phyloP scores from a whole-genome alignment of 306 rosid species.

The Vigna angularis region DNA sequence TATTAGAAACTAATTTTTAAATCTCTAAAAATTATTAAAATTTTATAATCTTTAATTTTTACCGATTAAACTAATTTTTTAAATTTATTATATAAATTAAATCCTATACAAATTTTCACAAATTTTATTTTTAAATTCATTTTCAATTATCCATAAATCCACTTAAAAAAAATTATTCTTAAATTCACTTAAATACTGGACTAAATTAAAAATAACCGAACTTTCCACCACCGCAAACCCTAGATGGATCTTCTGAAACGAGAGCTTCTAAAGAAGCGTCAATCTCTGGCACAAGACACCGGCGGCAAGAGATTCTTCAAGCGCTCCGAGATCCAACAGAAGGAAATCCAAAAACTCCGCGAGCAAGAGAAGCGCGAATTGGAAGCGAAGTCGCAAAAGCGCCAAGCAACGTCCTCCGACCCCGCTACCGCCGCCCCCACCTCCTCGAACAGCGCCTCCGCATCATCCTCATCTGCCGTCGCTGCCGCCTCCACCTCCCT shows the following conservation, averaged over 20 bases:
- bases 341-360: constrained; percentile 82
- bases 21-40: too few species aligned
- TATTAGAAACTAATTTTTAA: too few species aligned
- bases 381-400: constrained; percentile 77
- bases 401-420: constrained; percentile 57
- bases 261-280: constrained; percentile 85
- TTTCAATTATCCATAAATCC: too few species aligned
- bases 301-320: constrained; percentile 90
- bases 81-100: too few species aligned
- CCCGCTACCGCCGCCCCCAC: constrained; percentile 44
- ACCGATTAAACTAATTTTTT: too few species aligned
- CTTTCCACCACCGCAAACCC: constrained; percentile 19
- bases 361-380: constrained; percentile 89
- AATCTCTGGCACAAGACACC: constrained; percentile 67
- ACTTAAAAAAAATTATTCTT: too few species aligned
- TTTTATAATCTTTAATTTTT: too few species aligned
- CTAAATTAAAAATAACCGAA: background rate
- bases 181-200: too few species aligned
- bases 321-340: constrained; percentile 93
- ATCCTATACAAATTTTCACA: too few species aligned
- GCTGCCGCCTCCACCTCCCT: constrained; percentile 61
- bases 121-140: too few species aligned
- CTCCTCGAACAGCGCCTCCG: constrained; percentile 44
- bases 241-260: constrained; percentile 87
- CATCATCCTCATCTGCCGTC: constrained; percentile 42